Evolutionary conservation across 148 eudicot genomes (phyloP), one percentile per base, ranked within the genome.

Genomic region (Dianthus caryophyllus): DNA sequence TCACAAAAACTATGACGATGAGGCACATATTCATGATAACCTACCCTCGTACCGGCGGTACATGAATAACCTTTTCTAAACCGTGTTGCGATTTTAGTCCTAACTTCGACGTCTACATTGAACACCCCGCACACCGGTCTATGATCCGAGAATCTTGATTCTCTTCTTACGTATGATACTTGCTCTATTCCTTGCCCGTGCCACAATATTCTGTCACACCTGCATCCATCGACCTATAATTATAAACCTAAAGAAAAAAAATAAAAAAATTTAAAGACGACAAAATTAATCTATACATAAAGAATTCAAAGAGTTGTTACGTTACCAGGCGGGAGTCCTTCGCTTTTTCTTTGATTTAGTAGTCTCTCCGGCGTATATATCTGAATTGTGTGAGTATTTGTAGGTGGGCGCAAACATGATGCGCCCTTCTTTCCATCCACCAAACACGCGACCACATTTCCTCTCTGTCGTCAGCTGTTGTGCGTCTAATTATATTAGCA

Each of bases 201-300:
- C 97, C 97, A 90, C 39, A 90, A 58, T 76, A 90, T 86, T 61
- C 97, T 86, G 25, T 90, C 97, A 70, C 97, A 90, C 97, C 96
- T 88, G 77, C 38, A 72, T 31, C 12, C 12, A 27, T 57, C 27
- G 26, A 22, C 57, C 1, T 53, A 12, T 53, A 53, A 3, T 41
- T 8, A 8, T 33, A 3, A 33, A 33, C 3, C 39, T 33, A 2
- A 8, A 33, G 39, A 41, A 13, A 41, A 4, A 9, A 41, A 9
- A 6, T 41, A 41, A 3, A 41, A 41, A 9, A 9, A 6, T 41
- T 41, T 33, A 2, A 33, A 33, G 38, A 33, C n/a, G 7, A 33
- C 7, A 7, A 33, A 33, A 7, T 3, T 7, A 33, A 2, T 33
- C 38, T 33, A 7, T 2, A 3, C 12, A 39, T 26, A 36, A 58